Conservation (phyloP, 2,329 filamentous ascomycete genomes). For the Arthroderma sp. region DNA sequence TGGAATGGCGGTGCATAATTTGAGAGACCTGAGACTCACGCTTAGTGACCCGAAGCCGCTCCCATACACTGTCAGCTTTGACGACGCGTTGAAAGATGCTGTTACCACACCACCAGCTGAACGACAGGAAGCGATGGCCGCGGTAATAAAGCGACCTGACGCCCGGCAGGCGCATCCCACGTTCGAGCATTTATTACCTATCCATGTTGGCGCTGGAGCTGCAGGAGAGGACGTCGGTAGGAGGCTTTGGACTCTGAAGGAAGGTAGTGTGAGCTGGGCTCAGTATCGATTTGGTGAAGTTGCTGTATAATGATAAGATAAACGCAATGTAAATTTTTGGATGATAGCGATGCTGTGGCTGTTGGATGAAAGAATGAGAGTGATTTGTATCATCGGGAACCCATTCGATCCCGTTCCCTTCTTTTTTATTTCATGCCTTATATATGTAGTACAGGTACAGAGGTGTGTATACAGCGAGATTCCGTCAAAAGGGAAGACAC, state of each 20-base stretch:
- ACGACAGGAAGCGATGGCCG: slow-evolving; percentile 32
- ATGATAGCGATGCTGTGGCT: too few species aligned
- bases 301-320: slow-evolving; percentile 10
- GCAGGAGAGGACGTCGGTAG: slow-evolving; percentile 36
- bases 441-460: slow-evolving; percentile 1
- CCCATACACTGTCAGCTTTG: slow-evolving; percentile 50
- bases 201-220: slow-evolving; percentile 45
- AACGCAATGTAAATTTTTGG: too few species aligned
- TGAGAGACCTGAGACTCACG: slow-evolving; percentile 41
- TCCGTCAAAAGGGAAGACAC: too few species aligned
- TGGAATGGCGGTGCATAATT: slow-evolving; percentile 64
- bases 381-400: too few species aligned
- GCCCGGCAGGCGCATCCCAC: slow-evolving; percentile 50
- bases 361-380: too few species aligned
- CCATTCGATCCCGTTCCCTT: too few species aligned
- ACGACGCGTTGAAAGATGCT: slow-evolving; percentile 54
- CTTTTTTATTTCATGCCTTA: background rate
- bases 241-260: slow-evolving; percentile 36
- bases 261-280: slow-evolving; percentile 43
- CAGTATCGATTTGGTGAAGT: slow-evolving; percentile 39
- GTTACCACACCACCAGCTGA: slow-evolving; percentile 36
- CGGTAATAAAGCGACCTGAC: slow-evolving; percentile 38
- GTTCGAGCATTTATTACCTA: slow-evolving; percentile 49
- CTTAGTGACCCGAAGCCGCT: slow-evolving; percentile 35
- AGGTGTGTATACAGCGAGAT: background rate